phyloP scores from a whole-genome alignment of 306 rosid species.

The Quercus berberidifolia region DNA sequence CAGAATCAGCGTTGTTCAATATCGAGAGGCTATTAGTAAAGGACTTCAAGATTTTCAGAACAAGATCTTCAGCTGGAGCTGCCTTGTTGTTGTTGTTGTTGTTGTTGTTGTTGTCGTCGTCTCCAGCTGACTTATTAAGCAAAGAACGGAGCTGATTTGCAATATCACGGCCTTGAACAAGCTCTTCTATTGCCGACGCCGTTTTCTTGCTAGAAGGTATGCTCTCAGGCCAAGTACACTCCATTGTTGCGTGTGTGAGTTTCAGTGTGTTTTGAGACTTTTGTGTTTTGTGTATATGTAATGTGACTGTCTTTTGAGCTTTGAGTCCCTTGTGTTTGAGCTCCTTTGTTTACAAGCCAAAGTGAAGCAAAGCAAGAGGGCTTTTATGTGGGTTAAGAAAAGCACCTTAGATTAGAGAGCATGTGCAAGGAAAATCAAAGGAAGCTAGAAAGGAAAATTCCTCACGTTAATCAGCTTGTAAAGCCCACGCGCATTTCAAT shows the following conservation, averaged over 20 bases:
- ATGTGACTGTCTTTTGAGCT: too few species aligned
- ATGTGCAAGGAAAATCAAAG: constrained; percentile 21
- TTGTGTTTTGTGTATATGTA: too few species aligned
- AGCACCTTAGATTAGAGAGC: neutral
- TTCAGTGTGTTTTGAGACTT: too few species aligned
- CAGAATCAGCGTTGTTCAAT: constrained; percentile 16
- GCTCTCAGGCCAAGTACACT: constrained; percentile 8
- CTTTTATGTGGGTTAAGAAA: neutral
- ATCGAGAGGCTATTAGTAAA: constrained; percentile 37
- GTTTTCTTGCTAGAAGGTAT: neutral
- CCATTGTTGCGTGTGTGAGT: neutral
- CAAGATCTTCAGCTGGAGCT: constrained; percentile 25
- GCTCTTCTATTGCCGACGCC: constrained; percentile 24
- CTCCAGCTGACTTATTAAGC: neutral
- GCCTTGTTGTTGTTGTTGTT: neutral
- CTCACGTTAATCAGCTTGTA: neutral
- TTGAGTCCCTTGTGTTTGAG: neutral
- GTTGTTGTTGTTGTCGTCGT: too few species aligned
- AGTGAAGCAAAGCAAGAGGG: neutral
- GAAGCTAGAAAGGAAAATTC: constrained; percentile 40
- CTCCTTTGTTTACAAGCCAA: neutral
- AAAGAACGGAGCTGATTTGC: constrained; percentile 28
- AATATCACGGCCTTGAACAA: constrained; percentile 35
- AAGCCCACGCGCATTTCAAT: neutral
- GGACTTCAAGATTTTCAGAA: constrained; percentile 28